These are phyloP conservation scores for Penicillium sumatraense DNA, from an alignment of 2,329 filamentous ascomycete genomes.

Conservation along the genomic window DNA sequence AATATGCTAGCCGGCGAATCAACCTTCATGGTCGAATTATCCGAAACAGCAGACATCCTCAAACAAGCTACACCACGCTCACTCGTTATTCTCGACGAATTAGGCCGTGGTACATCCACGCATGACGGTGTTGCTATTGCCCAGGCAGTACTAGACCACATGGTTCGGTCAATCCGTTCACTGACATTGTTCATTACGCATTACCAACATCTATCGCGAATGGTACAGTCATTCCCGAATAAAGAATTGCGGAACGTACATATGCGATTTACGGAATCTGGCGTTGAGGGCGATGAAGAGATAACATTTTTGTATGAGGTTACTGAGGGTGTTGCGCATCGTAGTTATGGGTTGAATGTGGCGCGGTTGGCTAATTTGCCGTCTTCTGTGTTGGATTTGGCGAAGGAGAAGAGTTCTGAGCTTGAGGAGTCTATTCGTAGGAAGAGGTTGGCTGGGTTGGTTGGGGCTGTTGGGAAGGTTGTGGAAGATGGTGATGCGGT, in stretches of 20 bases:
- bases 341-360: constrained; percentile 93
- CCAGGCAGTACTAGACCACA: constrained; percentile 83
- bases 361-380: constrained; percentile 84
- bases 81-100: constrained; percentile 90
- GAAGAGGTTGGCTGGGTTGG: constrained; percentile 59
- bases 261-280: constrained; percentile 77
- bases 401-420: constrained; percentile 76
- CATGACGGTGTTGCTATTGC: constrained; percentile 97
- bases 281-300: constrained; percentile 71
- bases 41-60: constrained; percentile 88
- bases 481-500: constrained; percentile 14
- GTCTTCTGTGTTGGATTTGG: constrained; percentile 74
- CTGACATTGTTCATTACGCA: constrained; percentile 97
- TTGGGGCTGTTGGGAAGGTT: constrained; percentile 34
- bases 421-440: constrained; percentile 74
- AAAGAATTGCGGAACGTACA: constrained; percentile 82
- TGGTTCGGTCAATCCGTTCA: constrained; percentile 74
- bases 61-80: constrained; percentile 83
- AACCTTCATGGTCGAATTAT: constrained; percentile 98
- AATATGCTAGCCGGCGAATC: constrained; percentile 94
- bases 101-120: constrained; percentile 90
- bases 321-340: constrained; percentile 85
- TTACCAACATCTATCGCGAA: constrained; percentile 82
- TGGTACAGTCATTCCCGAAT: constrained; percentile 69
- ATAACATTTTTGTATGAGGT: constrained; percentile 96